Percentiles rank a stretch among this genome's conserved stretches.
These are phyloP conservation scores for Fusarium temperatum DNA, from an alignment of 2,329 filamentous ascomycete genomes.

Conservation along the genomic window DNA sequence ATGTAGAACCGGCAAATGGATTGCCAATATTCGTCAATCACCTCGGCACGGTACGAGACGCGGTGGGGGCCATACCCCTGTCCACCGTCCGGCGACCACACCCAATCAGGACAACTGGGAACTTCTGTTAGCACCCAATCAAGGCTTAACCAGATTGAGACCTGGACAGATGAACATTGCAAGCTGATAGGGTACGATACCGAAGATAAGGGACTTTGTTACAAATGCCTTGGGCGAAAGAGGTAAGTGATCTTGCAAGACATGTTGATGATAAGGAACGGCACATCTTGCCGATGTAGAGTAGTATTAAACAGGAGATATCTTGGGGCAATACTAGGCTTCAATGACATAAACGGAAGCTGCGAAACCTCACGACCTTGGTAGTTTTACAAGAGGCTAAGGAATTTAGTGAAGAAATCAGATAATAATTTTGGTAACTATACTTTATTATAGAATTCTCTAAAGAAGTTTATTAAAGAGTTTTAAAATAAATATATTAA, in stretches of 20 bases:
- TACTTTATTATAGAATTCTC: no score
- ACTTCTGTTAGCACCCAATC: not conserved
- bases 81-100: not conserved
- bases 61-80: not conserved
- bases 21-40: not conserved
- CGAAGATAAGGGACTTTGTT: not conserved
- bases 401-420: not conserved
- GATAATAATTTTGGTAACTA: no score
- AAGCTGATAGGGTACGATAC: not conserved
- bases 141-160: not conserved
- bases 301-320: not conserved
- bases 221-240: not conserved
- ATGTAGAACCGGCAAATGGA: not conserved
- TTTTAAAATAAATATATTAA: no score
- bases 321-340: not conserved
- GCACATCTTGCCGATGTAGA: not conserved
- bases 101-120: not conserved
- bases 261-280: not conserved
- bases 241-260: not conserved
- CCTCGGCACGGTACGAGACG: not conserved
- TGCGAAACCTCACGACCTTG: not conserved
- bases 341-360: not conserved
- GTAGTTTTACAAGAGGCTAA: not conserved
- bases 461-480: no score
- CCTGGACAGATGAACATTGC: fast-evolving